Conservation (phyloP, 2,329 filamentous ascomycete genomes). For the Talaromyces atroroseus region DNA sequence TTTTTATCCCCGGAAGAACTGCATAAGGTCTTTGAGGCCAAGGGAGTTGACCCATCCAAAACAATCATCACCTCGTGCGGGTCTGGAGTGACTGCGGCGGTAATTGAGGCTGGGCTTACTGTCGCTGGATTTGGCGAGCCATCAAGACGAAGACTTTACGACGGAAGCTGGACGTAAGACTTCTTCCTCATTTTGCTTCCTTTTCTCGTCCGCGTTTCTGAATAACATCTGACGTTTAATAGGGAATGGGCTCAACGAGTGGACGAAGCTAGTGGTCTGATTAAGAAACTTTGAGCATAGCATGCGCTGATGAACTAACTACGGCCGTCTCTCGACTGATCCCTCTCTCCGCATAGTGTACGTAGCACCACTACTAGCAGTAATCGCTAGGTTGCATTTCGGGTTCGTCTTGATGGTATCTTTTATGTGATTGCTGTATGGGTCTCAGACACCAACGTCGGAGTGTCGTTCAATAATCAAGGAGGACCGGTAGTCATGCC, state of each 20-base stretch:
- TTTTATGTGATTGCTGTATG: too few species aligned
- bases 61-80: slow-evolving; percentile 86
- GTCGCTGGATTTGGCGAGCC: slow-evolving; percentile 68
- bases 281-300: slow-evolving; percentile 29
- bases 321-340: neutral
- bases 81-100: slow-evolving; percentile 86
- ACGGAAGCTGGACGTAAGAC: slow-evolving; percentile 95
- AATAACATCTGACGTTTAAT: slow-evolving; percentile 6
- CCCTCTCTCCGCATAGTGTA: neutral
- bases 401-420: too few species aligned
- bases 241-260: slow-evolving; percentile 50
- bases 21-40: slow-evolving; percentile 68
- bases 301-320: neutral
- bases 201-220: neutral
- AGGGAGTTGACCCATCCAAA: slow-evolving; percentile 69
- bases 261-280: slow-evolving; percentile 41
- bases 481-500: too few species aligned
- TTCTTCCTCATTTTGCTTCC: neutral
- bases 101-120: slow-evolving; percentile 80
- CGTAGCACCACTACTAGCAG: too few species aligned
- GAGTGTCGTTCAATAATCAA: too few species aligned
- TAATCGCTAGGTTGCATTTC: too few species aligned
- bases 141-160: slow-evolving; percentile 71
- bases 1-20: slow-evolving; percentile 69
- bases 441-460: too few species aligned